Percentiles rank a stretch among this genome's conserved stretches.
Evolutionary conservation across 768 basidiomycete genomes (phyloP).

Genomic region (Trametopsis cervina): DNA sequence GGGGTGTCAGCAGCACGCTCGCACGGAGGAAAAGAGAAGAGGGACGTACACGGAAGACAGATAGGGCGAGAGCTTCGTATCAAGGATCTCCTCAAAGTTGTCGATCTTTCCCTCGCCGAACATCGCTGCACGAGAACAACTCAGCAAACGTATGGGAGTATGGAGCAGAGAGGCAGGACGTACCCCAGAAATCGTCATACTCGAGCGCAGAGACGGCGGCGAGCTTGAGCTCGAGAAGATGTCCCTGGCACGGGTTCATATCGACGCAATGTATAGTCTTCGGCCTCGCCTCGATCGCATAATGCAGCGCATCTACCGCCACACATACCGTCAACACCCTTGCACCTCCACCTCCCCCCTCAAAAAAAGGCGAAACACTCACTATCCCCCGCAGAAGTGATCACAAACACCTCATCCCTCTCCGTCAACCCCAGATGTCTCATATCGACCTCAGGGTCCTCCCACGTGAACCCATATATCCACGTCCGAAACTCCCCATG

Average conservation of each 20-base stretch:
- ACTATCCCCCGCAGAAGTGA: conserved; percentile 72
- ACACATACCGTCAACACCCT: not conserved
- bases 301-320: conserved; percentile 53
- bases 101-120: conserved; percentile 62
- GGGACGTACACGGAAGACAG: conserved; percentile 43
- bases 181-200: conserved; percentile 50
- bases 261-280: conserved; percentile 66
- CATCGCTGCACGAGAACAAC: conserved; percentile 29
- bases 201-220: conserved; percentile 52
- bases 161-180: not conserved
- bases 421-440: conserved; percentile 47
- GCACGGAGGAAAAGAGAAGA: not conserved
- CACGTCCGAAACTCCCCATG: conserved; percentile 63
- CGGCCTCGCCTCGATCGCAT: conserved; percentile 60
- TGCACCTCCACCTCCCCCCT: not conserved
- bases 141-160: not conserved
- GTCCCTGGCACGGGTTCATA: conserved; percentile 66
- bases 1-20: too few species aligned
- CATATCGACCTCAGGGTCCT: conserved; percentile 74
- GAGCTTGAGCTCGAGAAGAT: conserved; percentile 73
- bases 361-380: conserved; percentile 1
- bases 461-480: conserved; percentile 59
- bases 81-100: conserved; percentile 53
- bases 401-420: conserved; percentile 63
- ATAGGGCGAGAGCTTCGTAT: conserved; percentile 53